These are phyloP conservation scores for Taphrina wiesneri DNA, from an alignment of 1,139 yeast species.

Conservation along the genomic window DNA sequence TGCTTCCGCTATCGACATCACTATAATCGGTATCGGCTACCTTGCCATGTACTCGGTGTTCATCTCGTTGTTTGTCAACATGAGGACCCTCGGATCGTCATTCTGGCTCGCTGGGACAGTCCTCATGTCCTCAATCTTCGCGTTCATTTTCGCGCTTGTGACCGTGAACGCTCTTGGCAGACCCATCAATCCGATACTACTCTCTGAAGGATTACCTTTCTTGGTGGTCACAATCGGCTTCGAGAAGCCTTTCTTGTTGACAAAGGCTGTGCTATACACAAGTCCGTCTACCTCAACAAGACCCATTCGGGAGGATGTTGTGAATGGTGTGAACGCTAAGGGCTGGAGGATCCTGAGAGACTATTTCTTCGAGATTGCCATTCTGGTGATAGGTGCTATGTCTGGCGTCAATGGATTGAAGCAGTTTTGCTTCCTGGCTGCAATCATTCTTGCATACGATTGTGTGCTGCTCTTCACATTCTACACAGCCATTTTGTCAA, in stretches of 20 bases:
- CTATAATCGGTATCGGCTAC: conserved; percentile 78
- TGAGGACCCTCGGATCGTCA: conserved; percentile 78
- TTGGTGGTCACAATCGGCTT: conserved; percentile 91
- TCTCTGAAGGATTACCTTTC: conserved; percentile 92
- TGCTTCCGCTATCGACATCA: conserved; percentile 86
- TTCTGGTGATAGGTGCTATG: conserved; percentile 70
- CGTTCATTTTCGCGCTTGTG: conserved; percentile 79
- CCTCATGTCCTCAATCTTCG: conserved; percentile 76
- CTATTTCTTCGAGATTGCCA: conserved; percentile 71
- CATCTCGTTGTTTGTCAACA: conserved; percentile 71
- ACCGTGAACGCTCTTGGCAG: conserved; percentile 54
- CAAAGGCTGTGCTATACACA: conserved; percentile 60
- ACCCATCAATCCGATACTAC: conserved; percentile 68
- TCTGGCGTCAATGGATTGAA: conserved; percentile 64
- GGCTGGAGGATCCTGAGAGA: conserved; percentile 76
- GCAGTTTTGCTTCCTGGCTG: conserved; percentile 78
- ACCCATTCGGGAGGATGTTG: conserved; percentile 46
- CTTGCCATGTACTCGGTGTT: conserved; percentile 88
- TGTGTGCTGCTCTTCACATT: conserved; percentile 75
- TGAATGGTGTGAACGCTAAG: conserved; percentile 61
- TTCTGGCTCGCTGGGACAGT: conserved; percentile 90
- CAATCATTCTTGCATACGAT: conserved; percentile 73
- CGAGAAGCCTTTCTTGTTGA: conserved; percentile 78
- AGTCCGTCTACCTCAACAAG: conserved; percentile 45
- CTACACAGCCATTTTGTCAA: conserved; percentile 78